phyloP scores from a whole-genome alignment of 805 yeast species.

The Starmera caribaea region DNA sequence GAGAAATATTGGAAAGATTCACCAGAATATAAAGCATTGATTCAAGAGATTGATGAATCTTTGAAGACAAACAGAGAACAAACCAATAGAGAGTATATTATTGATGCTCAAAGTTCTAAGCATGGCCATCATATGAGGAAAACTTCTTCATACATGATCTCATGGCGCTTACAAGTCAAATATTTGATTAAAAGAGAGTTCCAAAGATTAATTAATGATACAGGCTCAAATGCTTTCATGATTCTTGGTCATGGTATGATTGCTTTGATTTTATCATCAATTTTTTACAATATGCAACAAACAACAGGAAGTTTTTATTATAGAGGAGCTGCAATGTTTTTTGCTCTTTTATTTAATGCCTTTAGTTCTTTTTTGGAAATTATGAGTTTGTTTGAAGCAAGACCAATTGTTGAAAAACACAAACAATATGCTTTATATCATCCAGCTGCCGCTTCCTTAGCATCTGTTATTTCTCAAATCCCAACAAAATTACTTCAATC shows the following conservation, averaged over 20 bases:
- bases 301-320: constrained; percentile 39
- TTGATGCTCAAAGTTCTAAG: constrained; percentile 38
- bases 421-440: constrained; percentile 47
- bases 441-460: constrained; percentile 56
- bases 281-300: constrained; percentile 40
- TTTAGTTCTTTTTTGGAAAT: constrained; percentile 53
- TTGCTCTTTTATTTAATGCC: constrained; percentile 54
- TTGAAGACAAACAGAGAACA: constrained; percentile 2
- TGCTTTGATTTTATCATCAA: constrained; percentile 47
- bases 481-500: constrained; percentile 38
- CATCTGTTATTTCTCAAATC: constrained; percentile 49
- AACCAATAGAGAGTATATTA: constrained; percentile 16
- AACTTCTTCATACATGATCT: constrained; percentile 43
- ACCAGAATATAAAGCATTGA: constrained; percentile 26
- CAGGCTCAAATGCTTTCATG: constrained; percentile 33
- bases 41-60: constrained; percentile 32
- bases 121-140: constrained; percentile 39
- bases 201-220: constrained; percentile 39
- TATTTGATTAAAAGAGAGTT: constrained; percentile 35
- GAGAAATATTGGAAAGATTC: constrained; percentile 35
- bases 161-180: constrained; percentile 41
- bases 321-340: constrained; percentile 59
- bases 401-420: constrained; percentile 52
- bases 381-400: constrained; percentile 43
- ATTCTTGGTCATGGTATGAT: constrained; percentile 36